These are phyloP conservation scores for Trichoderma oligosporum DNA, from an alignment of 2,329 filamentous ascomycete species.

Conservation along the genomic window DNA sequence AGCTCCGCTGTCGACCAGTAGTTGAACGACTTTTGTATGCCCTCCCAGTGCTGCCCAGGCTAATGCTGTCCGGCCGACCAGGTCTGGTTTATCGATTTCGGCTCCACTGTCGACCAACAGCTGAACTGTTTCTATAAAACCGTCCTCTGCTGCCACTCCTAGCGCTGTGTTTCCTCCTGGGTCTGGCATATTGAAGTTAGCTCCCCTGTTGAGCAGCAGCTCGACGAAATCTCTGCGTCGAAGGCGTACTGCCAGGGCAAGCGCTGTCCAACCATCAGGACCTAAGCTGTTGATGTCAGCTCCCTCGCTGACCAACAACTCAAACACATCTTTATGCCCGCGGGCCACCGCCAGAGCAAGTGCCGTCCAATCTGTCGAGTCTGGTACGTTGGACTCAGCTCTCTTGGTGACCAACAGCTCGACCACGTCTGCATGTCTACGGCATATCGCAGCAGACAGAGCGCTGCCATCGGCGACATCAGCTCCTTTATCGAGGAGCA, in stretches of 20 bases:
- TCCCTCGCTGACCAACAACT: background rate
- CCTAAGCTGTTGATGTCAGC: background rate
- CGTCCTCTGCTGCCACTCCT: background rate
- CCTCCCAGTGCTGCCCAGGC: background rate
- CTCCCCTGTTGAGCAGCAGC: background rate
- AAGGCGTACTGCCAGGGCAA: background rate
- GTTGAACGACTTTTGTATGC: background rate
- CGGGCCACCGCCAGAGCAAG: background rate
- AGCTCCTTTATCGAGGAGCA: background rate
- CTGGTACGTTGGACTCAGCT: background rate
- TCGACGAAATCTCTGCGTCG: too few species aligned
- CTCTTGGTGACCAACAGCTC: background rate
- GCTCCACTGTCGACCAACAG: background rate
- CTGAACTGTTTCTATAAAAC: background rate
- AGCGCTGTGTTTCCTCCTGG: background rate
- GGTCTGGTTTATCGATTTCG: background rate
- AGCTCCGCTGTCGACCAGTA: background rate
- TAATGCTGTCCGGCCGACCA: background rate
- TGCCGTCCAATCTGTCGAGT: background rate
- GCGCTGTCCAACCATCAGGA: background rate
- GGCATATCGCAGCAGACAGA: background rate
- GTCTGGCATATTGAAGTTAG: background rate
- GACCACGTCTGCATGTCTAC: too few species aligned
- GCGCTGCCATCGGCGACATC: background rate
- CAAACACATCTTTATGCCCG: background rate